Percentiles rank a stretch among this genome's conserved stretches.
Conservation (phyloP, 352 stramenopile species). For the Phytophthora cactorum region DNA sequence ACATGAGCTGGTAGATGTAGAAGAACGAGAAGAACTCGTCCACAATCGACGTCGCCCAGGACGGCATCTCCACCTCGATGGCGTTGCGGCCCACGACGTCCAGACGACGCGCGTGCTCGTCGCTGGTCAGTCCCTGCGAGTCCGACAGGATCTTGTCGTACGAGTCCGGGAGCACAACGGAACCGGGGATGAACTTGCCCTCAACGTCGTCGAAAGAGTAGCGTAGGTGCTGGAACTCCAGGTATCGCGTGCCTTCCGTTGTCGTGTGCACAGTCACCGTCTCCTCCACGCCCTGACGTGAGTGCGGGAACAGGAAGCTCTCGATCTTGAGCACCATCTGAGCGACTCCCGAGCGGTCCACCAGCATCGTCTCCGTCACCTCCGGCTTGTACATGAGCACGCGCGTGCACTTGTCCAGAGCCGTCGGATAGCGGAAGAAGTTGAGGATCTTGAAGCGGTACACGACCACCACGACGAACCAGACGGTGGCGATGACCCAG, state of each 20-base stretch:
- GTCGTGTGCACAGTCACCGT: conserved; percentile 55
- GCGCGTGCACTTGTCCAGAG: conserved; percentile 51
- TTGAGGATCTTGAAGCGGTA: conserved; percentile 56
- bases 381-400: conserved; percentile 71
- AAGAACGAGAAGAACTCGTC: conserved; percentile 78
- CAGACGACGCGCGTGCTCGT: conserved; percentile 45
- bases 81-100: conserved; percentile 66
- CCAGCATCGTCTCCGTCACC: conserved; percentile 60
- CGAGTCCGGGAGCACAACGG: conserved; percentile 50
- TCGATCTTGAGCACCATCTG: conserved; percentile 60
- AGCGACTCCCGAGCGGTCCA: conserved; percentile 63
- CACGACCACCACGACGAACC: conserved; percentile 55
- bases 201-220: conserved; percentile 62
- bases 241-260: conserved; percentile 42
- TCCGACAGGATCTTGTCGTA: conserved; percentile 58
- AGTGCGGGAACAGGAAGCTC: conserved; percentile 49
- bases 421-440: conserved; percentile 61
- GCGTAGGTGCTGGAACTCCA: conserved; percentile 72
- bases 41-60: conserved; percentile 51
- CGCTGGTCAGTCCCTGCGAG: conserved; percentile 48
- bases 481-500: conserved; percentile 63
- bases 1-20: conserved; percentile 89
- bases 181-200: conserved; percentile 56
- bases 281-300: conserved; percentile 52
- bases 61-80: conserved; percentile 72